A percentile compares a stretch with the other conserved stretches of the same genome.
phyloP scores from a whole-genome alignment of 257 asterid genomes.

The Solanum gracilifrons region DNA sequence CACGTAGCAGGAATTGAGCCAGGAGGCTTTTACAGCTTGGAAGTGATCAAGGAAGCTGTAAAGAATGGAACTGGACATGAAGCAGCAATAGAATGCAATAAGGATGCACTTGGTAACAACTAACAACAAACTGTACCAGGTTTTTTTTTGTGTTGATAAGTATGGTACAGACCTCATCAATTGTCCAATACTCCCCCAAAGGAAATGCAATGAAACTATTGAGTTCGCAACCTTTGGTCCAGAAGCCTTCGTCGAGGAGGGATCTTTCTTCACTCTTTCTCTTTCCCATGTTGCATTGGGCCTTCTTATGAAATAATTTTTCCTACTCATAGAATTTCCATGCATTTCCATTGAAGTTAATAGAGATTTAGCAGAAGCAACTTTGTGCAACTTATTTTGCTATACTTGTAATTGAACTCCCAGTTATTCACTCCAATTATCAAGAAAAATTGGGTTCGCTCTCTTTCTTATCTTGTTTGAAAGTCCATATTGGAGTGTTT shows the following conservation, averaged over 20 bases:
- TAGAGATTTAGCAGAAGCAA: background rate
- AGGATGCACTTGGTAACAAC: conserved; percentile 9
- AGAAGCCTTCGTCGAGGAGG: background rate
- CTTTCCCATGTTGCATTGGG: background rate
- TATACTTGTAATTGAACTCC: background rate
- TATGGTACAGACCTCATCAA: conserved; percentile 11
- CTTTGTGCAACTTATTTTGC: background rate
- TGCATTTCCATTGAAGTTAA: background rate
- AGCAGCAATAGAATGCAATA: conserved; percentile 20
- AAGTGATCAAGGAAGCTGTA: conserved; percentile 10
- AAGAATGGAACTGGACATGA: conserved; percentile 5
- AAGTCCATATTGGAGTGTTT: background rate
- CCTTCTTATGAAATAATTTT: background rate
- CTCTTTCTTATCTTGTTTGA: background rate
- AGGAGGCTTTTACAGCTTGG: conserved; percentile 15
- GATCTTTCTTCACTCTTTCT: background rate
- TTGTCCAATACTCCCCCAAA: conserved; percentile 7
- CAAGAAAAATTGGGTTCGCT: background rate
- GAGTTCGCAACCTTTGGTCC: conserved; percentile 4
- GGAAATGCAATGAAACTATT: background rate
- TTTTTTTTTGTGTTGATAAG: conserved; percentile 16
- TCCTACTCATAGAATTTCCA: background rate
- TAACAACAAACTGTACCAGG: conserved; percentile 11
- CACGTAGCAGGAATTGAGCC: conserved; percentile 12
- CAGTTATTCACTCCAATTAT: background rate